Evolutionary conservation across 345 rosid genomes (phyloP).

Genomic region (Euphorbia tirucalli): DNA sequence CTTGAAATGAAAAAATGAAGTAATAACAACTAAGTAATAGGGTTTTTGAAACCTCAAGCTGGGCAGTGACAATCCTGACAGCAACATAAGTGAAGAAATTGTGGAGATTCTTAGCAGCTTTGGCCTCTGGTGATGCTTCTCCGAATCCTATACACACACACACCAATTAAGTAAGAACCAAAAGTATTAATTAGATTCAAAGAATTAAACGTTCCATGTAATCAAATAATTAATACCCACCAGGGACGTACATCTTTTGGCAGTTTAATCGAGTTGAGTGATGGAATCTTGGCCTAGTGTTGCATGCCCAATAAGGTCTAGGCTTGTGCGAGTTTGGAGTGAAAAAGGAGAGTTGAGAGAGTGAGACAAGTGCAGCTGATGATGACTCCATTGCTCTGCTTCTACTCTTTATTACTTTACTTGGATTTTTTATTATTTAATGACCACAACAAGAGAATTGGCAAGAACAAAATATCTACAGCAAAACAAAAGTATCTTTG

Average conservation of each 20-base stretch:
- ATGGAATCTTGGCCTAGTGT: constrained; percentile 24
- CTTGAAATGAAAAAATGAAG: too few species aligned
- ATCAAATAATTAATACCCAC: constrained; percentile 26
- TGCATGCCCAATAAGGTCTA: constrained; percentile 20
- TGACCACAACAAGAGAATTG: not conserved
- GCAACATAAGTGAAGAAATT: constrained; percentile 74
- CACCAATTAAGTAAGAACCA: too few species aligned
- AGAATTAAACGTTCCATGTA: too few species aligned
- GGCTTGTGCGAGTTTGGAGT: constrained; percentile 21
- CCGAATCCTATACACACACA: constrained; percentile 54
- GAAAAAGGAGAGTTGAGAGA: constrained; percentile 29
- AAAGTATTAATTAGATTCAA: too few species aligned
- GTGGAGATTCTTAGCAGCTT: constrained; percentile 72
- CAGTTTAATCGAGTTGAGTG: constrained; percentile 32
- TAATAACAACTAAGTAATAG: too few species aligned
- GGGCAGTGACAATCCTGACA: constrained; percentile 69
- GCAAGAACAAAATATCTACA: not conserved
- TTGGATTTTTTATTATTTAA: too few species aligned
- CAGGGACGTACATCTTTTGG: constrained; percentile 67
- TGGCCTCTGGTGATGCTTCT: constrained; percentile 88
- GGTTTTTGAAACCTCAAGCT: constrained; percentile 55
- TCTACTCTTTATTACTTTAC: not conserved
- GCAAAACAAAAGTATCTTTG: not conserved
- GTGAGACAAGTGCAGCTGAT: constrained; percentile 17
- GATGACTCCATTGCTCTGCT: constrained; percentile 32